phyloP scores from a whole-genome alignment of 192 early-diverging fungal genomes.

The Umbelopsis vinacea region DNA sequence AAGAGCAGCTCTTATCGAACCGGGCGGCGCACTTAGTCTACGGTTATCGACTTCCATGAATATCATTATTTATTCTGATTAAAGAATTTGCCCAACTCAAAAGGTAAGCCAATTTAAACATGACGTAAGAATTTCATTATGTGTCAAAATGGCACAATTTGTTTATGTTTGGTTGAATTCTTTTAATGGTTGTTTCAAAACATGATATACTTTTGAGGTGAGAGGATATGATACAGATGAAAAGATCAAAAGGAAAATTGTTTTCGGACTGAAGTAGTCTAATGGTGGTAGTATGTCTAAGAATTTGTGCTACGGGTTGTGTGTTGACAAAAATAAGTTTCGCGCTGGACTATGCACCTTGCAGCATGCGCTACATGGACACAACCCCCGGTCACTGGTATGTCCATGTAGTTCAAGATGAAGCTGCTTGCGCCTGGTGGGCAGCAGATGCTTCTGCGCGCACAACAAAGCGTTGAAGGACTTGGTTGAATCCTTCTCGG shows the following conservation, averaged over 20 bases:
- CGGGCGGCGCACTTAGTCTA: too few relatives aligned
- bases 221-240: conserved; percentile 14
- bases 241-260: background rate
- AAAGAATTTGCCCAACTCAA: too few relatives aligned
- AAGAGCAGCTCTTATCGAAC: too few relatives aligned
- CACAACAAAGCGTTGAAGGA: conserved; percentile 66
- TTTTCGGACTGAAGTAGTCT: conserved; percentile 10
- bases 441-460: conserved; percentile 30
- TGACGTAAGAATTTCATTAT: too few relatives aligned
- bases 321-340: background rate
- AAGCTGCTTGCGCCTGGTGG: background rate
- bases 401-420: background rate
- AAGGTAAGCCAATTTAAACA: too few relatives aligned
- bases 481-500: conserved; percentile 81
- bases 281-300: background rate
- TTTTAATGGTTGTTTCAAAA: background rate
- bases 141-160: too few relatives aligned
- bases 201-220: conserved; percentile 17
- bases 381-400: background rate
- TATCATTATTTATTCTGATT: too few relatives aligned
- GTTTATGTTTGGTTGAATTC: background rate
- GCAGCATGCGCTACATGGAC: too few relatives aligned
- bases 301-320: background rate
- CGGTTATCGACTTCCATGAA: too few relatives aligned
- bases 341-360: background rate